Base-by-base conservation (phyloP, 805 yeast species). In the Spathaspora girioi region DNA sequence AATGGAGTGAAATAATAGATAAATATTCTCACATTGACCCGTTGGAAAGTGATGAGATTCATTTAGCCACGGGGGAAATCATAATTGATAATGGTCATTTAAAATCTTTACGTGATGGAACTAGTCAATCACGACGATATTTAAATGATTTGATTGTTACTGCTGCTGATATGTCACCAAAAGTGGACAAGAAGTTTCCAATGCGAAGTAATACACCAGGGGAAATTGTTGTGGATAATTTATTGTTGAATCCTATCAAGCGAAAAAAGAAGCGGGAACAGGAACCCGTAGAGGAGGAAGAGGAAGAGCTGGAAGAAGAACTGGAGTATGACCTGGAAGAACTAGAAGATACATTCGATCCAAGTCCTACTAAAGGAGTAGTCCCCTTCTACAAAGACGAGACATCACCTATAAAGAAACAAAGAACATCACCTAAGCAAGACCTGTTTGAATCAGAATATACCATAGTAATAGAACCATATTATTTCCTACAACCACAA, bases 51-150 rank as follows among this genome's bases (percentile, higher is more conserved):
- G 91, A 84, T 61, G 73, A 82, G 19, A 67, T 84, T 14, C 90
- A 88, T 61, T 59, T 87, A 20, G 61, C 62, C 10, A 82, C 89
- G 0, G 92, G 92, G 0, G 72, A 77, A 50, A 78, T 87, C 1
- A 64, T 83, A 1, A 78, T 71, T 31, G 91, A 88, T 59, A 77
- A 80, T 47, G 96, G 96, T 1, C 96, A 87, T 64, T 57, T 87
- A 19, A 66, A 78, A 51, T 78, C 84, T 2, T 58, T 85, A 51
- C 55, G 52, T 2, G 35, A 5, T 11, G 43, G 49, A 6, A 23
- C 26, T 23, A 23, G 6, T 23, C 48, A 38, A 7, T 46, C 44
- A 17, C 48, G 46, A 10, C 43, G n/a, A 14, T 41, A 51, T n/a
- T 50, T 47, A 38, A 58, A 52, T 11, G 51, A 47, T 12, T 50